Evolutionary conservation across 2,329 filamentous ascomycete genomes (phyloP).

Genomic region (Blastomyces emzantsi): DNA sequence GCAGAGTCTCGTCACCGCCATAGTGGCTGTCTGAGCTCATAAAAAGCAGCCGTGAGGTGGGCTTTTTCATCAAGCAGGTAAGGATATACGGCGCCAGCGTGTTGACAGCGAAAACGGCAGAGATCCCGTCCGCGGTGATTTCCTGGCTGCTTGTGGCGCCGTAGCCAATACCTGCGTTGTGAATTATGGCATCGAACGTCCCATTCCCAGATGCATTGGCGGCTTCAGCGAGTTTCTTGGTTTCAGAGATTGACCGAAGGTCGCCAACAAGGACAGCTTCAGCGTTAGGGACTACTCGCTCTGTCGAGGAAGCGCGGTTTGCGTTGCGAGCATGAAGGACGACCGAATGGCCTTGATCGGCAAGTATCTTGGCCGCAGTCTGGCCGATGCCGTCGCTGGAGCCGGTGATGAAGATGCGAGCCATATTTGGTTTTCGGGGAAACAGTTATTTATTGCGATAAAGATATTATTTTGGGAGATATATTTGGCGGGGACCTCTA

Average conservation of each 20-base stretch:
- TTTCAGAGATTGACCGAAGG: conserved; percentile 43
- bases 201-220: conserved; percentile 39
- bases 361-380: conserved; percentile 43
- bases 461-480: not conserved
- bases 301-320: conserved; percentile 45
- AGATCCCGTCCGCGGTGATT: conserved; percentile 40
- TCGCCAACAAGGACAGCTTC: conserved; percentile 46
- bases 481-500: no score
- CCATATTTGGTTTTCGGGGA: conserved; percentile 24
- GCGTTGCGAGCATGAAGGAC: conserved; percentile 49
- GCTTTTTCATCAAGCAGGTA: conserved; percentile 40
- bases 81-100: conserved; percentile 51
- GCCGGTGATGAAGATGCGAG: conserved; percentile 46
- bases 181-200: conserved; percentile 48
- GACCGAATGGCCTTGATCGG: conserved; percentile 46
- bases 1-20: conserved; percentile 37
- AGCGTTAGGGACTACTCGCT: conserved; percentile 42
- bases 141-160: conserved; percentile 29
- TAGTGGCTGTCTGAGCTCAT: conserved; percentile 46
- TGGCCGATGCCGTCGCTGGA: conserved; percentile 50
- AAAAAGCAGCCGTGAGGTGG: conserved; percentile 44
- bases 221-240: conserved; percentile 43
- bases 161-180: conserved; percentile 48
- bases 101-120: conserved; percentile 48
- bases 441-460: not conserved